A percentile compares a stretch with the other conserved stretches of the same genome.
phyloP scores from a whole-genome alignment of 176 grass and related monocot genomes.

The Cenchrus fungigraminus region DNA sequence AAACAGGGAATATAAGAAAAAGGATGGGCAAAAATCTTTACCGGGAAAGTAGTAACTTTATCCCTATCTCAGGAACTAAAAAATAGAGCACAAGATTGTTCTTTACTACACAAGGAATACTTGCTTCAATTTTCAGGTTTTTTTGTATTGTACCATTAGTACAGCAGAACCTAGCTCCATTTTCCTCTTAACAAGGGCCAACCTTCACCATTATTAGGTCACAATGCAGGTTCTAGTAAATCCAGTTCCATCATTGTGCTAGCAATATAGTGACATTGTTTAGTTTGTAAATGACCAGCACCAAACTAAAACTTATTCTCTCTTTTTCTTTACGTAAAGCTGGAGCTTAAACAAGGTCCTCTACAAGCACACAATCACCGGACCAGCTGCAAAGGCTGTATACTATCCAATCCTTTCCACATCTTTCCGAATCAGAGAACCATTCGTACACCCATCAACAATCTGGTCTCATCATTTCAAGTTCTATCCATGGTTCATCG shows the following conservation, averaged over 20 bases:
- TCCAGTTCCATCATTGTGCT: not conserved
- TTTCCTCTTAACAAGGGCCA: conserved; percentile 13
- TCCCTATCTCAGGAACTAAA: not conserved
- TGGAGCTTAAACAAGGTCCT: conserved; percentile 33
- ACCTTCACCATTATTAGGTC: conserved; percentile 22
- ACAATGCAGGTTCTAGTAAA: conserved; percentile 1
- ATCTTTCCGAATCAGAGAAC: conserved; percentile 33
- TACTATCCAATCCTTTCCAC: conserved; percentile 39
- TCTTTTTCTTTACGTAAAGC: conserved; percentile 46
- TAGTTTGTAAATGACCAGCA: conserved; percentile 31
- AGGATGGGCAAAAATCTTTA: conserved; percentile 13
- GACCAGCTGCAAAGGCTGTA: conserved; percentile 29
- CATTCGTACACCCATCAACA: conserved; percentile 50
- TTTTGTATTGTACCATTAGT: conserved; percentile 26
- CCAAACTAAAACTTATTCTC: conserved; percentile 45
- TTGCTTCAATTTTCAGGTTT: not conserved
- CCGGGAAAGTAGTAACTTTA: conserved; percentile 31
- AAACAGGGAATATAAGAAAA: conserved; percentile 24
- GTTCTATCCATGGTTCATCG: conserved; percentile 30
- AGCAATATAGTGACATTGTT: conserved; percentile 8
- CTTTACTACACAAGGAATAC: not conserved
- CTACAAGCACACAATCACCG: conserved; percentile 40
- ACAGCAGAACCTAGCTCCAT: conserved; percentile 13
- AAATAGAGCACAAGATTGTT: not conserved
- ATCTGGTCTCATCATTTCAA: conserved; percentile 35